phyloP scores from a whole-genome alignment of 257 asterid species.

The Solanum piurae region DNA sequence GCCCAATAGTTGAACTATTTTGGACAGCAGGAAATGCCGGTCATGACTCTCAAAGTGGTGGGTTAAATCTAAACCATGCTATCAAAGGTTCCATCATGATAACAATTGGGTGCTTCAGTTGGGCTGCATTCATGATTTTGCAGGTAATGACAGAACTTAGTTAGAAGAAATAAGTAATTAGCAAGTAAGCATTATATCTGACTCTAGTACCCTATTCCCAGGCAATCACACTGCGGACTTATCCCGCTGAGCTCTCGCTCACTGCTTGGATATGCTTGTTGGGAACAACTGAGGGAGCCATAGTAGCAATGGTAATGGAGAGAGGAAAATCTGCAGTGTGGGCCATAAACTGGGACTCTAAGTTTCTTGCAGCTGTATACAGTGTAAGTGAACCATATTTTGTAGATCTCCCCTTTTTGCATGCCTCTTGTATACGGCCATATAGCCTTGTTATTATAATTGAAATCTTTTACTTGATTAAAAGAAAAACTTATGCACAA shows the following conservation, averaged over 20 bases:
- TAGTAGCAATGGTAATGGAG: slow-evolving; percentile 62
- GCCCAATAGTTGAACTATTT: slow-evolving; percentile 53
- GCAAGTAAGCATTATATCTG: neutral
- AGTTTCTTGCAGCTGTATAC: slow-evolving; percentile 61
- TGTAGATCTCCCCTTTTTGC: neutral
- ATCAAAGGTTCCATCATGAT: slow-evolving; percentile 81
- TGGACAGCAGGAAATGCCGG: slow-evolving; percentile 40
- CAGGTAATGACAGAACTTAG: slow-evolving; percentile 38
- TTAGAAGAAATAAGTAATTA: neutral
- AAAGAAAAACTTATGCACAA: neutral
- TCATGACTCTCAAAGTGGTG: slow-evolving; percentile 18
- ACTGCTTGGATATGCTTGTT: slow-evolving; percentile 85
- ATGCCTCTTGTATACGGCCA: neutral
- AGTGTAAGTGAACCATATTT: slow-evolving; percentile 48
- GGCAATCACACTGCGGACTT: slow-evolving; percentile 64
- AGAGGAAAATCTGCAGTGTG: slow-evolving; percentile 62
- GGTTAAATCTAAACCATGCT: slow-evolving; percentile 38
- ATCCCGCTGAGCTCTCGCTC: slow-evolving; percentile 73
- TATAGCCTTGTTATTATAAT: neutral
- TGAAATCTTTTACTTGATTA: neutral
- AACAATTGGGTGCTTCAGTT: slow-evolving; percentile 72
- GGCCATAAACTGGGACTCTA: slow-evolving; percentile 70
- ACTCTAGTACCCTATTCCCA: neutral
- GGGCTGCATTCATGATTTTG: slow-evolving; percentile 87
- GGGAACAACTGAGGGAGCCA: slow-evolving; percentile 69